Percentiles rank a stretch among this genome's conserved stretches.
phyloP scores from a whole-genome alignment of 495 filamentous ascomycete species.

The Echria macrotheca region DNA sequence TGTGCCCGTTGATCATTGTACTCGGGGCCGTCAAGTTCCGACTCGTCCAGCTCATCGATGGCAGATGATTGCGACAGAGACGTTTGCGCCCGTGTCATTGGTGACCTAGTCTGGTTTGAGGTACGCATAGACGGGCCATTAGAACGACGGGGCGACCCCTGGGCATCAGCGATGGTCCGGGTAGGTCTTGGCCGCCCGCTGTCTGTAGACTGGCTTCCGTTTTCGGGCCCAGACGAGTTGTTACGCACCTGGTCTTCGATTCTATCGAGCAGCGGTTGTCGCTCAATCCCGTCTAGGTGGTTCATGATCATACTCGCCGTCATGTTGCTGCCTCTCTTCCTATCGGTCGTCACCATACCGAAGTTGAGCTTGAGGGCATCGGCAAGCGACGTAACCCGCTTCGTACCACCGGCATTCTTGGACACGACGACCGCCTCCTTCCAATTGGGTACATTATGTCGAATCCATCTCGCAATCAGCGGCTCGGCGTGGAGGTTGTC shows the following conservation, averaged over 20 bases:
- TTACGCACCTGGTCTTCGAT: conserved; percentile 27
- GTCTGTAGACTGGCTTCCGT: conserved; percentile 15
- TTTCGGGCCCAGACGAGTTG: conserved; percentile 26
- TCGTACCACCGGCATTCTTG: conserved; percentile 96
- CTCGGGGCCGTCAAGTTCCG: conserved; percentile 49
- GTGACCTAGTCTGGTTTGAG: conserved; percentile 17
- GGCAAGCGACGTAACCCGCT: conserved; percentile 91
- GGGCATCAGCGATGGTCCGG: conserved; percentile 29
- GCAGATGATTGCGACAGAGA: conserved; percentile 34
- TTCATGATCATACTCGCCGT: conserved; percentile 62
- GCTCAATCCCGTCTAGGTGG: conserved; percentile 41
- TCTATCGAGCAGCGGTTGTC: conserved; percentile 28
- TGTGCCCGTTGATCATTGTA: conserved; percentile 82
- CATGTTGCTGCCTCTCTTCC: conserved; percentile 63
- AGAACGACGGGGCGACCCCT: conserved; percentile 35
- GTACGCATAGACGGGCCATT: conserved; percentile 26
- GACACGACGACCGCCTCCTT: conserved; percentile 90
- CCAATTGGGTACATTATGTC: conserved; percentile 80
- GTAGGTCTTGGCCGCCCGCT: conserved; percentile 16
- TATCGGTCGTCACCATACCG: conserved; percentile 91
- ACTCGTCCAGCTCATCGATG: conserved; percentile 43
- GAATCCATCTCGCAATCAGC: conserved; percentile 92
- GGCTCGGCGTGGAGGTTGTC: conserved; percentile 97
- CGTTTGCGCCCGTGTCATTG: conserved; percentile 23
- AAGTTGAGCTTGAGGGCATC: conserved; percentile 97